Conservation (phyloP, 371 early-diverging fungal species). For the Mortierella sp. region DNA sequence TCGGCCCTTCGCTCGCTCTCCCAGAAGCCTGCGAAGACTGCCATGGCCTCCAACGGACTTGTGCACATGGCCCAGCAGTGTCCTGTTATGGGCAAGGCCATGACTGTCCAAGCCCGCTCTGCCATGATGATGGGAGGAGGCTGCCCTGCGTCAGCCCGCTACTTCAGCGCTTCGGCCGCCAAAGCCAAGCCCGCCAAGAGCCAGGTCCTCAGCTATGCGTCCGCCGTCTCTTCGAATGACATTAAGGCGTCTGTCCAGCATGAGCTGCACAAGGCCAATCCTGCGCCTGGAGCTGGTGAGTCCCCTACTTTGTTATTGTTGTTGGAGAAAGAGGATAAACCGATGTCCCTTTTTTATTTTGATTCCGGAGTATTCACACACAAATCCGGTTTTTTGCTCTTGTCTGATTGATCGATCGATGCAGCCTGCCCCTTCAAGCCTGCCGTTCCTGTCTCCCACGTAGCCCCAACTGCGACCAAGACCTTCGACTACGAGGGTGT, state of each 20-base stretch:
- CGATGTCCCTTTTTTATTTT: conserved; percentile 2
- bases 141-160: conserved; percentile 55
- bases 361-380: too few species aligned
- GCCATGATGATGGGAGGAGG: conserved; percentile 57
- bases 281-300: conserved; percentile 52
- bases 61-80: conserved; percentile 86
- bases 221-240: conserved; percentile 46
- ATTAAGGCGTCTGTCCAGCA: conserved; percentile 55
- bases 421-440: conserved; percentile 56
- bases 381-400: not conserved
- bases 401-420: conserved; percentile 4
- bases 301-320: too few species aligned
- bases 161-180: conserved; percentile 58
- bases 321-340: not conserved
- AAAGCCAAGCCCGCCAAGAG: conserved; percentile 44
- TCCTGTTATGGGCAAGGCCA: conserved; percentile 91
- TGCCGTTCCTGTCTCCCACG: conserved; percentile 51
- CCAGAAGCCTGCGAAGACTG: conserved; percentile 56
- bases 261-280: conserved; percentile 58
- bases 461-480: conserved; percentile 60
- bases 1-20: conserved; percentile 81
- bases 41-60: conserved; percentile 64
- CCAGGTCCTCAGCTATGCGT: conserved; percentile 30
- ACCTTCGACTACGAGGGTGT: conserved; percentile 91
- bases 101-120: conserved; percentile 74